phyloP scores from a whole-genome alignment of 371 early-diverging fungal species.

The Funneliformis caledonium region DNA sequence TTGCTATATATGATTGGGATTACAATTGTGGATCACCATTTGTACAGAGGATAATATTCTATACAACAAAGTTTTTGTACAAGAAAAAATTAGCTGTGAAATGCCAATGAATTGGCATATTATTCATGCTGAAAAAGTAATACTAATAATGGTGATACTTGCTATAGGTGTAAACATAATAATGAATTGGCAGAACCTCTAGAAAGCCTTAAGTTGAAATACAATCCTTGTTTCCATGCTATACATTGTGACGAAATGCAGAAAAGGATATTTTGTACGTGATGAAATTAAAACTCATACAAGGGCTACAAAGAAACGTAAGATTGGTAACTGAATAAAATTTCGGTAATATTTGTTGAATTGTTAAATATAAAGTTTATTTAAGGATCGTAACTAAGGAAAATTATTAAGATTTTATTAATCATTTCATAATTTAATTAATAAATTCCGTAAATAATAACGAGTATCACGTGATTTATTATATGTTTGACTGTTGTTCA shows the following conservation, averaged over 20 bases:
- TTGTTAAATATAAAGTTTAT: no score
- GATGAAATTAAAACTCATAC: no score
- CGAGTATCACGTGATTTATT: no score
- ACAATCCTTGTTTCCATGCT: neutral
- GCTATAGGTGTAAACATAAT: neutral
- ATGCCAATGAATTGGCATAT: conserved; percentile 10
- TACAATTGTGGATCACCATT: neutral
- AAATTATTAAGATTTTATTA: no score
- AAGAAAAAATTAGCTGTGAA: conserved; percentile 14
- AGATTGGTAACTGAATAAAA: no score
- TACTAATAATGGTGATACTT: conserved; percentile 3
- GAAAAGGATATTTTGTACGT: neutral
- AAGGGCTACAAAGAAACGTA: no score
- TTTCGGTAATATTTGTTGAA: no score
- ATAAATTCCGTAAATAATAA: no score
- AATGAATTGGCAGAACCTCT: neutral
- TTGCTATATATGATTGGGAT: neutral
- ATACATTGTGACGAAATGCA: neutral
- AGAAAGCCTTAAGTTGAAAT: neutral
- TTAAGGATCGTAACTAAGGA: no score
- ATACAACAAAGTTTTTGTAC: conserved; percentile 7
- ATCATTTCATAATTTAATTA: no score
- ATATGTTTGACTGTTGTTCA: no score
- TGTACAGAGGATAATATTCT: neutral
- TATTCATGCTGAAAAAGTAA: neutral